Base-by-base conservation (phyloP, 2,329 filamentous ascomycete species). In the Colletotrichum musicola region DNA sequence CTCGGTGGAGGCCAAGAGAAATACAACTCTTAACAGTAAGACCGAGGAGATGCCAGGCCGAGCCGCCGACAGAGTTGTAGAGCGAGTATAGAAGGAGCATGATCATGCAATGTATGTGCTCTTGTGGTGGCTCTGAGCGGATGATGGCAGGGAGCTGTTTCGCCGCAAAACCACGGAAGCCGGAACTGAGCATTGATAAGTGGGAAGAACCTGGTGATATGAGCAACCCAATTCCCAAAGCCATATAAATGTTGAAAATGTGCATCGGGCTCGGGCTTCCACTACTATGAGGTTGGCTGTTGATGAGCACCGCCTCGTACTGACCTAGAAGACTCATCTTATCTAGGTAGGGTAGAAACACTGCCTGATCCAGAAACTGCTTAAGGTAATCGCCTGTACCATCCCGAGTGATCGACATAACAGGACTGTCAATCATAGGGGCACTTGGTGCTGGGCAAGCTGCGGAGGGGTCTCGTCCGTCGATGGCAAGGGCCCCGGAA, bases 71-170 rank as follows among this genome's bases (percentile, higher is more conserved):
- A 6, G 66, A 54, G 51, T 50, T 69, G 22, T 40, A 27, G 12
- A 69, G 50, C 35, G 66, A 69, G 46, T 53, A 69, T 6, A 61
- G 4, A 10, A 69, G 16, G 20, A 69, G 56, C 62, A 69, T 57
- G 18, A 64, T 9, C 42, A 61, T 62, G 51, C 40, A 55, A 44
- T 69, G 66, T 40, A 69, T 22, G 25, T 60, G 47, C 14, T 66
- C 62, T 1, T 53, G 35, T 6, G 30, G 25, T 16, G 6, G 18
- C 13, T 53, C 56, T 9, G 62, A 27, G 13, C 56, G 56, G 14
- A 66, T 22, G 12, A 65, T 47, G 14, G 27, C 27, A 7, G 62
- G 62, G 10, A 69, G 7, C 38, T 65, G 27, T 16, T 66, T 57
- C 9, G 46, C 5, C 2, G 62, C 50, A n/a, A 49, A n/a, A 5